Evolutionary conservation across 106 monocot genomes (phyloP), one percentile per base, ranked within the genome.

Genomic region (Triglochin maritima): DNA sequence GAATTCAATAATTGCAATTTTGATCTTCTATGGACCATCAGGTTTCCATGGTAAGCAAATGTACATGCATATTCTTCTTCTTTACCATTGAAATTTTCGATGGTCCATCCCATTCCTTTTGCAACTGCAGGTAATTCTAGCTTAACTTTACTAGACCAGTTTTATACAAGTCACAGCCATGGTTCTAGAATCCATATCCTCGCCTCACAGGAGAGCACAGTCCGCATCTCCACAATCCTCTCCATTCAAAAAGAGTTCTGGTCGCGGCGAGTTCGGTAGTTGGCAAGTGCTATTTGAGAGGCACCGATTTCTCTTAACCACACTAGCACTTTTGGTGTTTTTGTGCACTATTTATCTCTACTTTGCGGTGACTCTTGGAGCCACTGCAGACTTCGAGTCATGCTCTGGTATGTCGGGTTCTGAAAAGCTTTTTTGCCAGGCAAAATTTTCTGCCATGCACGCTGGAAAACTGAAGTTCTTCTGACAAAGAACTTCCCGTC

Each of bases 281-380:
- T 90, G 85, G 84, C 81, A 85, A 46, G 67, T 76, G 17, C 79
- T 95, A 11, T 57, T 87, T 41, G 69, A 85, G 48, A 71, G 94
- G 42, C 94, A 95, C 43, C 82, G 94, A 8, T 90, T 90, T 69
- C 94, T 95, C 50, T 51, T 90, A 57, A 87, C 83, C 4, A 90
- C 77, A 83, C 75, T 95, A 41, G 73, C 70, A 4, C 43, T 95
- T 10, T 65, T 95, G 79, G 72, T 68, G 44, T 85, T 90, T 63
- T 80, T 95, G 44, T 90, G 94, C 85, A 80, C 85, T 4, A 63
- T 90, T 45, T 95, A 95, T 76, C 81, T 95, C 64, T 90, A 95
- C 78, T 95, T 95, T 52, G 90, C 90, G 4, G 75, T 95, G 9
- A 90, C 90, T 15, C 59, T 95, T 44, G 85, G 87, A 57, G 45